Conservation (phyloP, 139 green algal species). For the Coelastrella sp. region DNA sequence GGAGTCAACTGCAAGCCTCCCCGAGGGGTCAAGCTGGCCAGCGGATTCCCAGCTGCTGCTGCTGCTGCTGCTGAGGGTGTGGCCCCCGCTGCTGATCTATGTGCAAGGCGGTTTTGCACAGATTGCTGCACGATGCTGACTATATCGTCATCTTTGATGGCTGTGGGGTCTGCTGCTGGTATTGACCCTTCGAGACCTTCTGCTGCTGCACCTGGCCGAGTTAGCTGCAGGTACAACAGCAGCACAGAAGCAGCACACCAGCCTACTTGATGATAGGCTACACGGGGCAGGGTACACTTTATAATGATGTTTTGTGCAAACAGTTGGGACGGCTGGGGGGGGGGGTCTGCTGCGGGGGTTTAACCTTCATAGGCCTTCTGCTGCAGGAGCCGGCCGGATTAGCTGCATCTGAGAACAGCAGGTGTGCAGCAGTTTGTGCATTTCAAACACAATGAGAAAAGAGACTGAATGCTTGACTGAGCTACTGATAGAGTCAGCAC, state of each 20-base stretch:
- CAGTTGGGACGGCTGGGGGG: too few species aligned
- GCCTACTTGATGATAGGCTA: background rate
- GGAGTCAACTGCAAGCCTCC: background rate
- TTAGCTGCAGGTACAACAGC: slow-evolving; percentile 2
- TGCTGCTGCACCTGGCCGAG: background rate
- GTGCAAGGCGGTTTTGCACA: background rate
- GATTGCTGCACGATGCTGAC: background rate
- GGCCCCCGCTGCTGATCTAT: background rate
- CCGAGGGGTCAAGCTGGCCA: background rate
- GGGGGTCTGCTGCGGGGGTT: too few species aligned
- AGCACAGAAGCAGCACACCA: background rate
- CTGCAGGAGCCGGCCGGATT: too few species aligned
- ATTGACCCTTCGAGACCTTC: background rate
- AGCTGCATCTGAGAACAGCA: too few species aligned
- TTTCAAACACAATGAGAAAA: too few species aligned
- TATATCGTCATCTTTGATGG: background rate
- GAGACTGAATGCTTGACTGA: background rate
- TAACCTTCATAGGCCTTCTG: too few species aligned
- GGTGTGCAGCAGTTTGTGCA: too few species aligned
- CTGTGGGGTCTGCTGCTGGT: background rate
- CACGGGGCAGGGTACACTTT: too few species aligned
- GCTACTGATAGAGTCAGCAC: too few species aligned
- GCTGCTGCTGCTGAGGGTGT: background rate
- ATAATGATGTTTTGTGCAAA: too few species aligned
- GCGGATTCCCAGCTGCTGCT: background rate